Evolutionary conservation across 306 rosid species (phyloP).

Genomic region (Lathyrus sativus): DNA sequence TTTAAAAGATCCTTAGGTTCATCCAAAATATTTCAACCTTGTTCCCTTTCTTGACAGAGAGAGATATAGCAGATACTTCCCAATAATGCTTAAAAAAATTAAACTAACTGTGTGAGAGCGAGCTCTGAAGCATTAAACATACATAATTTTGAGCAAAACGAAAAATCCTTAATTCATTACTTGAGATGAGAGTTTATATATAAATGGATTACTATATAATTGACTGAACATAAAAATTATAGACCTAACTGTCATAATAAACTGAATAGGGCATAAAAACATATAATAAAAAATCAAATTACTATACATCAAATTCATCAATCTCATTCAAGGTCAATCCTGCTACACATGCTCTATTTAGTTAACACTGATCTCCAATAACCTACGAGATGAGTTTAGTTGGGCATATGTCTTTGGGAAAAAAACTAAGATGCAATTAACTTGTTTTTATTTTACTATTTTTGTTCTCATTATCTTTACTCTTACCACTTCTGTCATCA

Average conservation of each 20-base stretch:
- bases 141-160: neutral
- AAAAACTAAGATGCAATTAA: neutral
- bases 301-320: neutral
- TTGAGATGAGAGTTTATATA: conserved; percentile 4
- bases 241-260: conserved; percentile 9
- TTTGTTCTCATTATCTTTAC: neutral
- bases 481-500: neutral
- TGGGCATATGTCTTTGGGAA: neutral
- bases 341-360: neutral
- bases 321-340: conserved; percentile 18
- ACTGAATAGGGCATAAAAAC: neutral
- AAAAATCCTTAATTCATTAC: neutral
- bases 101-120: too few species aligned
- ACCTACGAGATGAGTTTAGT: neutral
- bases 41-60: too few species aligned
- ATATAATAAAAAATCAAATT: neutral
- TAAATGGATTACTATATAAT: neutral
- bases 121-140: neutral
- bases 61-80: too few species aligned
- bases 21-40: too few species aligned
- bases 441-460: neutral
- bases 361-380: neutral
- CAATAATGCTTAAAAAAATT: too few species aligned
- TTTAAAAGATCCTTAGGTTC: too few species aligned
- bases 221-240: neutral